Base-by-base conservation (phyloP, 2,329 filamentous ascomycete genomes). In the Colletotrichum spinosum region DNA sequence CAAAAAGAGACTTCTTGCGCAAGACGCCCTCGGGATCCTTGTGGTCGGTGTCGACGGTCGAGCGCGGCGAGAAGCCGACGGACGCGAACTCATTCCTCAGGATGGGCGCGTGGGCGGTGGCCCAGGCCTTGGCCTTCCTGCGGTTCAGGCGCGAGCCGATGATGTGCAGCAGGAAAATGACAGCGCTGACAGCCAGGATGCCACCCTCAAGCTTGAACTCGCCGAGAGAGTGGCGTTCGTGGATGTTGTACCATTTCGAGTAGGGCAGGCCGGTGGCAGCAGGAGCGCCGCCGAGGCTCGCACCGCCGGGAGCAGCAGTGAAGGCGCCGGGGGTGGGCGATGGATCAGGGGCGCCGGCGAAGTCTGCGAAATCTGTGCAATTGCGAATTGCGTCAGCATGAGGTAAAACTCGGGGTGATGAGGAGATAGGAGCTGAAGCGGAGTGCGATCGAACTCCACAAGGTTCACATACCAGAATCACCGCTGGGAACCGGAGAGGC, bases 161-260 rank as follows among this genome's bases (percentile, higher is more conserved):
- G 74, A 97, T 80, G 77, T 98, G 94, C 68, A 97, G 81, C 46
- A 90, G 76, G 69, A 97, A 83, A 69, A 97, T 86, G 57, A 97
- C 70, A 58, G 90, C 74, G 71, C 97, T 88, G 73, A 94, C 84
- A 39, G 87, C 86, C 66, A 97, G 81, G 72, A 99, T 92, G 76
- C 94, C 81, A 65, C 92, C 91, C 82, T 99, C 96, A 73, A 90
- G 86, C 80, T 89, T 89, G 85, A 99, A 99, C 78, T 99, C 96
- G 74, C 85, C 86, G 66, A 90, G 82, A 34, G 89, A 89, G 73
- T 94, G 90, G 74, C 96, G 93, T 86, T 98, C 94, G 86, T 97
- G 96, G 67, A 98, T 84, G 61, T 94, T 93, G 82, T 98, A 99
- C 96, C 96, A 99, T 83, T 93, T 93, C 55, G 94, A 97, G 79